These are phyloP conservation scores for Populus trichocarpa DNA, from an alignment of 441 rosid species.

Conservation along the genomic window DNA sequence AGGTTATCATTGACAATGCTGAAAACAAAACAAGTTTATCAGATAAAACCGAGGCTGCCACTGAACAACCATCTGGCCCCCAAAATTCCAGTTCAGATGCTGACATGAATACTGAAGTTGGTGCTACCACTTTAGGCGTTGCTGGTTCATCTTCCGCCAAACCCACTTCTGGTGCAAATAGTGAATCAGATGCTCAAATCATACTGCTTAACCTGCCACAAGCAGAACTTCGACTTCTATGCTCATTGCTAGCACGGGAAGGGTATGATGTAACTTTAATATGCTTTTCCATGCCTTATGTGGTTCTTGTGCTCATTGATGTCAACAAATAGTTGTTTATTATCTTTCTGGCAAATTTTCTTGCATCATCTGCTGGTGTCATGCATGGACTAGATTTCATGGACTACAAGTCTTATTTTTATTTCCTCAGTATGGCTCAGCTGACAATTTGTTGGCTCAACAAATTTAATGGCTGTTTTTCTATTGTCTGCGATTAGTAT, in stretches of 20 bases:
- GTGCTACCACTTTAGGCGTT: conserved; percentile 34
- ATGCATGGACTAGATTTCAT: not conserved
- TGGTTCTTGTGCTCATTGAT: not conserved
- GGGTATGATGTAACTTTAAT: conserved; percentile 49
- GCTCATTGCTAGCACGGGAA: conserved; percentile 96
- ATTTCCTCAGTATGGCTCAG: not conserved
- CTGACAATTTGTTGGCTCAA: not conserved
- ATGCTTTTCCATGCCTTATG: not conserved
- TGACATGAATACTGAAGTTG: conserved; percentile 40
- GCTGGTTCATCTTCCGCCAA: conserved; percentile 42
- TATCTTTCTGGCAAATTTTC: not conserved
- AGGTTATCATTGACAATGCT: conserved; percentile 77
- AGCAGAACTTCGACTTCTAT: conserved; percentile 78
- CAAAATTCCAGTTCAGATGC: conserved; percentile 42
- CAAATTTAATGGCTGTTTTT: not conserved
- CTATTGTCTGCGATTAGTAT: not conserved
- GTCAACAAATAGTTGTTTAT: not conserved
- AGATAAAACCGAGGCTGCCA: conserved; percentile 46
- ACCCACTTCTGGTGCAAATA: conserved; percentile 42
- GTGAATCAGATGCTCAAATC: conserved; percentile 55
- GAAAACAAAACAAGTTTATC: conserved; percentile 59
- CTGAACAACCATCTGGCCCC: conserved; percentile 41
- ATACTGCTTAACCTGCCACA: conserved; percentile 76
- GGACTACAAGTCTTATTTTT: not conserved
- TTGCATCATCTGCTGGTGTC: not conserved